These are phyloP conservation scores for Polytrichum commune DNA, from an alignment of 225 moss, liverwort and hornwort species.

Conservation along the genomic window DNA sequence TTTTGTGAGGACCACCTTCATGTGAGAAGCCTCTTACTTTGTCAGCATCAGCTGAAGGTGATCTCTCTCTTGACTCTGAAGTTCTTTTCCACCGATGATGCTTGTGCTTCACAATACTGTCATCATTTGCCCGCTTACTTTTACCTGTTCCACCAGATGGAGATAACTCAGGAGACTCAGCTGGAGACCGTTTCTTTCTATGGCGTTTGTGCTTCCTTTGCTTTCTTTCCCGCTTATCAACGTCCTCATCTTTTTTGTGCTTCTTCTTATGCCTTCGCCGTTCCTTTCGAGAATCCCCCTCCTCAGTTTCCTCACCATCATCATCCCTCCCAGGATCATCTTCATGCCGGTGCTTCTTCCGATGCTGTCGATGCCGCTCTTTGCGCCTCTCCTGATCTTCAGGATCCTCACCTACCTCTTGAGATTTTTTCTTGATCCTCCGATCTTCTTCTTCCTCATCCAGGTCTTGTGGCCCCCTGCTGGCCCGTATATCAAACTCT, in stretches of 20 bases:
- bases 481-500: constrained; percentile 24
- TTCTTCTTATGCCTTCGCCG: constrained; percentile 77
- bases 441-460: constrained; percentile 29
- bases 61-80: constrained; percentile 39
- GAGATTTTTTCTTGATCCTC: constrained; percentile 37
- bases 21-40: constrained; percentile 39
- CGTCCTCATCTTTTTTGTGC: constrained; percentile 69
- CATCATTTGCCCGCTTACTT: constrained; percentile 29
- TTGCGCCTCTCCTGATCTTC: constrained; percentile 41
- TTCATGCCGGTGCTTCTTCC: constrained; percentile 32
- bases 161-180: constrained; percentile 36
- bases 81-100: constrained; percentile 54
- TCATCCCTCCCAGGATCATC: constrained; percentile 35
- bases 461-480: constrained; percentile 34
- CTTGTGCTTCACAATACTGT: constrained; percentile 42
- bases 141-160: constrained; percentile 35
- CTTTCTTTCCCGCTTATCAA: constrained; percentile 74
- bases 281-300: constrained; percentile 63
- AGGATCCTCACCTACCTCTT: constrained; percentile 37
- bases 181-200: constrained; percentile 38
- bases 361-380: constrained; percentile 43
- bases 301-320: constrained; percentile 62
- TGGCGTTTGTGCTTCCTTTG: constrained; percentile 65
- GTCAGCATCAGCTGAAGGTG: constrained; percentile 39
- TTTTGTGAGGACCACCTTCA: constrained; percentile 46